Evolutionary conservation across 495 filamentous ascomycete species (phyloP), one percentile per base, ranked within the genome.

Genomic region (Lichenothelia convexa): DNA sequence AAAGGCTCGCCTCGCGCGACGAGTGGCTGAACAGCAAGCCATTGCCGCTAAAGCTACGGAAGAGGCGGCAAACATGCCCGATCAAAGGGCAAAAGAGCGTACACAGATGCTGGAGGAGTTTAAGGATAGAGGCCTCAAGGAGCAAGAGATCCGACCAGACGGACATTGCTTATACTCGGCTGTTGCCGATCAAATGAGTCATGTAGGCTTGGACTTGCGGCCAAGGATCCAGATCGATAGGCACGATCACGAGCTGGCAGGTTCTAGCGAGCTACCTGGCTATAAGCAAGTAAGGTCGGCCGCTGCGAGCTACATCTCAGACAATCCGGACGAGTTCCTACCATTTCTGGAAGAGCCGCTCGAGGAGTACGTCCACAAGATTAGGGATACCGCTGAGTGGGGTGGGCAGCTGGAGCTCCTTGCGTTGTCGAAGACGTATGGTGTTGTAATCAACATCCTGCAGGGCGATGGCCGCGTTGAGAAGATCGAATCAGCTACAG

Each of bases 91-190:
- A 21, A 58, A 70, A 36, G 89, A 97, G 57, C 62, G 72, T 30
- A 58, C 62, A 26, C 59, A 66, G 9, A 89, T 97, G 72, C 60
- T 65, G 12, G 59, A 56, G 2, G 67, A 63, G 5, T 80, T 92
- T 46, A 55, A 63, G 30, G 60, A 63, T 7, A 55, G 75, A 34
- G 60, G 60, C 3, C 60, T 95, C 21, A 65, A 59, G 16, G 85
- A 95, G 60, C 65, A 79, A 36, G 71, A 79, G 38, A 83, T 95
- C 19, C 70, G 65, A 13, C 84, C 89, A 1, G 87, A 97, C 49
- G 89, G 89, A 0, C 89, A 97, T 50, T 97, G 89, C 54, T 63
- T 97, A n/a, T 97, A 93, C 59, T 75, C 81, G 5, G 85, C 91
- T 1, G 64, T 97, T 30, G 86, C 87, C 27, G 80, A 85, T 50